Base-by-base conservation (phyloP, 23 red algal species). In the Rhodosorus marinus region DNA sequence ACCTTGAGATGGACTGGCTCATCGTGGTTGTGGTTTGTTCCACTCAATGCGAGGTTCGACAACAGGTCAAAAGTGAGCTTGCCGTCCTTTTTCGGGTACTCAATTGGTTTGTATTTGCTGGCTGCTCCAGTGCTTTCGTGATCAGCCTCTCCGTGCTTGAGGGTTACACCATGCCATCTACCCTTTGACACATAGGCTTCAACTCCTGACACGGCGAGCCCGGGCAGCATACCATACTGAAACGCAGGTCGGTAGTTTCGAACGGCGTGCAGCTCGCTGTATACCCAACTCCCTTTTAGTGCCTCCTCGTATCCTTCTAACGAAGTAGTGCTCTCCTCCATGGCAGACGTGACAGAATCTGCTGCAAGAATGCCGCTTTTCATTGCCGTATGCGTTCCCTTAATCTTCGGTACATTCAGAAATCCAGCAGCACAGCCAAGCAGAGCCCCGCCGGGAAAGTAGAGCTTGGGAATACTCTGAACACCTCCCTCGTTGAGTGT, bases 341-440 rank as follows among this genome's bases (percentile, higher is more conserved):
- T 69, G 30, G 67, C 69, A 6, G 64, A 45, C 19, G 80, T 69
- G 30, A 64, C 69, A 6, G 64, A 45, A 30, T 94, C 87, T 30
- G 87, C 87, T 1, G 87, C 87, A 11, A 94, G 47, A 77, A 94
- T 83, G 25, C 87, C 87, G 55, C 78, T 84, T 47, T 94, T 94
- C 69, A 79, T 75, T 28, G 87, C 87, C 43, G 87, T 94, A 46
- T 94, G 87, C 21, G 87, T 94, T 31, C 87, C 87, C 46, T 94
- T 94, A 26, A 94, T 82, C 54, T 94, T 94, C 9, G 87, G 87
- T n/a, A 94, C 87, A 42, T 94, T 94, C 26, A 94, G 30, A 66
- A 94, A 94, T n/a, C 87, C 87, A 2, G 87, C 87, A 1, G 62
- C 59, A 30, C 87, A 94, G 8, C 87, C 87, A 57, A 94, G 66